These are phyloP conservation scores for Cladophialophora exuberans DNA, from an alignment of 2,329 filamentous ascomycete genomes.

Conservation along the genomic window DNA sequence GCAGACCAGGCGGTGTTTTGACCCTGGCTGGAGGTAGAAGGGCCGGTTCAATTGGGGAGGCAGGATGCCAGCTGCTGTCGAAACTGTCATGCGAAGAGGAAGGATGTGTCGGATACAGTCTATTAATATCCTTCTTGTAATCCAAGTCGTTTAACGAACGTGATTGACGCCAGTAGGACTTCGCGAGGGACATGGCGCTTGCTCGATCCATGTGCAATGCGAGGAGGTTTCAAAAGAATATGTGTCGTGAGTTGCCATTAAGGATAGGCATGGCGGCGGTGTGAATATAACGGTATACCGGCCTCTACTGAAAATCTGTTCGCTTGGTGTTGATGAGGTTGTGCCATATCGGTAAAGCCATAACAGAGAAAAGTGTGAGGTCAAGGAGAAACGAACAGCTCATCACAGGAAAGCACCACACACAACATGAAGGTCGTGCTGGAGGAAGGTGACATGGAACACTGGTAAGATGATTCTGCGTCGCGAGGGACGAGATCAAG, in stretches of 20 bases:
- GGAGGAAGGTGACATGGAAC: too few relatives aligned
- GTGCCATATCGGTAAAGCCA: background rate
- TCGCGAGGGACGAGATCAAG: background rate
- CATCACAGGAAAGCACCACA: too few relatives aligned
- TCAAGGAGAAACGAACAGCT: too few relatives aligned
- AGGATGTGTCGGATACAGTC: conserved; percentile 15
- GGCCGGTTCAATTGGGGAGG: conserved; percentile 10
- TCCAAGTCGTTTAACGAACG: conserved; percentile 36
- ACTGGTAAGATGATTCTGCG: too few relatives aligned
- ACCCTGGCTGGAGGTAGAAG: conserved; percentile 43
- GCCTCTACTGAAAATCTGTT: background rate
- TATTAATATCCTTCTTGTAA: conserved; percentile 2
- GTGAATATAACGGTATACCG: background rate
- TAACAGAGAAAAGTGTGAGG: background rate
- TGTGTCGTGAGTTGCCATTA: conserved; percentile 2
- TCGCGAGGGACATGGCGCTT: background rate
- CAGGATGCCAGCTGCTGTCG: conserved; percentile 30
- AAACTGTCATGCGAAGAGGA: conserved; percentile 34
- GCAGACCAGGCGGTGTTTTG: conserved; percentile 49
- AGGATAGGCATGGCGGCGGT: background rate
- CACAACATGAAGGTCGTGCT: too few relatives aligned
- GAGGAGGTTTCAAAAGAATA: conserved; percentile 12
- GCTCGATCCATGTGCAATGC: background rate
- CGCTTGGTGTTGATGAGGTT: background rate
- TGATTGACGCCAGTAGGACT: conserved; percentile 27